Base-by-base conservation (phyloP, 2,329 filamentous ascomycete species). In the Colletotrichum coccodes region DNA sequence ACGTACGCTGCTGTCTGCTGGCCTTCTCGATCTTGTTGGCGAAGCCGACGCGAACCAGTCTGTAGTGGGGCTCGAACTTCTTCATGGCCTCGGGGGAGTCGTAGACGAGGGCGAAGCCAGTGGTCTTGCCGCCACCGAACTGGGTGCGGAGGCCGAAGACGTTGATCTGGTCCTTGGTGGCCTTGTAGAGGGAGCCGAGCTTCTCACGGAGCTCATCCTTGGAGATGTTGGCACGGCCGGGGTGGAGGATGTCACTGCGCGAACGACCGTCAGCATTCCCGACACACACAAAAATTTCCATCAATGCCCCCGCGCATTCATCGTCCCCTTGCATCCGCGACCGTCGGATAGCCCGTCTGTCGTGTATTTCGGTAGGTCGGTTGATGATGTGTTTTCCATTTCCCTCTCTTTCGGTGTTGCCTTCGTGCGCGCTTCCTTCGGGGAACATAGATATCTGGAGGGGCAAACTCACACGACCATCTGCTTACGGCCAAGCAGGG, bases 51-150 rank as follows among this genome's bases (percentile, higher is more conserved):
- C 96, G 91, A 84, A 99, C 90, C 78, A 98, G 91, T 86, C 96
- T 92, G 92, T 98, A 98, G 87, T 92, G 92, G 79, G 96, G 96
- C 91, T 99, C 96, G 86, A 98, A 99, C 88, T 98, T 98, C 94
- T 98, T 98, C 92, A 99, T 92, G 80, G 95, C 94, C 90, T 99
- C 96, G 82, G 91, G 88, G 76, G 94, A 97, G 87, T 99, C 96
- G 91, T 99, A 99, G 88, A 99, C 90, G 80, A 98, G 94, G 76
- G 94, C 96, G 84, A 99, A 99, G 80, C 96, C 96, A 76, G 95
- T 98, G 85, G 94, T 97, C 93, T 99, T 99, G 90, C 96, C 96
- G 83, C 96, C 96, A 95, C 96, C 96, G 84, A 93, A 99, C 85
- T 98, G 95, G 79, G 96, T 99, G 85, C 94, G 93, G 86, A 99